Base-by-base conservation (phyloP, 495 filamentous ascomycete species). In the Astrothelium subdiscretum region DNA sequence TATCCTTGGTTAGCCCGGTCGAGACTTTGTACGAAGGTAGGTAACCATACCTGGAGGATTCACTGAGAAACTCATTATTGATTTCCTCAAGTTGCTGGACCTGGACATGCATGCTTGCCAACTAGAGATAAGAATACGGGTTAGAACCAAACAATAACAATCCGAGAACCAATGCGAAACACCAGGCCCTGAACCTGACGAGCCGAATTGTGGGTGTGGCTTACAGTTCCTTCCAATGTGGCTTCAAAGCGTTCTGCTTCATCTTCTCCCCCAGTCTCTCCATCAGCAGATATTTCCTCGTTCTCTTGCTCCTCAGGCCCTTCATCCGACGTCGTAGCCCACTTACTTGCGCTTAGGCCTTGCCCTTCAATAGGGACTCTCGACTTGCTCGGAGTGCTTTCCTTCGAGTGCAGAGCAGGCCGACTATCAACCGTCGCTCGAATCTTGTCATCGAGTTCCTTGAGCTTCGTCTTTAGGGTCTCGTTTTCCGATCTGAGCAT, bases 21-120 rank as follows among this genome's bases (percentile, higher is more conserved):
- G 20, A 3, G 8, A 8, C 11, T 20, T 27, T 24, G 8, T 12
- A 15, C 10, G 2, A 27, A 29, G 10, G 8, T 54, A 29, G 48
- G 8, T 38, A 15, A 24, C n/a, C 48, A 3, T 29, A 54, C 48
- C 48, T 54, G 8, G 48, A 26, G 6, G 48, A 54, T 54, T 54
- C 48, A 54, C 11, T 6, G 24, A 54, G n/a, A 29, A 54, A 54
- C 48, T 54, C 48, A 15, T 54, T 54, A 20, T 54, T 54, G 24
- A 54, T 54, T 24, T 54, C 48, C 24, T 54, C 48, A 24, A 54
- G 48, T 15, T 54, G 48, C 48, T 54, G 48, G 20, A 54, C 48
- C 48, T 54, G 48, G 48, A 54, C 48, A 54, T 54, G 48, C 48
- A 54, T 54, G 24, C 48, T 54, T 24, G 48, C 48, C 48, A 54